Percentiles rank a stretch among this genome's conserved stretches.
phyloP scores from a whole-genome alignment of 768 basidiomycete species.

The Russula griseocarnosa region DNA sequence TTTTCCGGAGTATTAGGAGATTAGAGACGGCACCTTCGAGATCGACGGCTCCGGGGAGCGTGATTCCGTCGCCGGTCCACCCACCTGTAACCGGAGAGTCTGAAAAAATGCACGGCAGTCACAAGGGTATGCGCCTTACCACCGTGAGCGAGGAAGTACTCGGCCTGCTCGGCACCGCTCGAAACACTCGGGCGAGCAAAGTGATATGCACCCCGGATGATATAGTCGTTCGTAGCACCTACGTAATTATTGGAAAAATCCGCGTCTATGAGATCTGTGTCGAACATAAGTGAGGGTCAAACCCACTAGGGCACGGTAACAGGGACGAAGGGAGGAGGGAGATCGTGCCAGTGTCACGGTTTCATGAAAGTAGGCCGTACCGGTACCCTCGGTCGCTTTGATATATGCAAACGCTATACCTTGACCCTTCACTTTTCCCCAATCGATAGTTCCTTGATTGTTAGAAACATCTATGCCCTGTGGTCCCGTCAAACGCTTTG shows the following conservation, averaged over 20 bases:
- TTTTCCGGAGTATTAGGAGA: background rate
- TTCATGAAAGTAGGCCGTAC: background rate
- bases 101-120: background rate
- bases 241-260: background rate
- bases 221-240: slow-evolving; percentile 51
- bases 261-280: background rate
- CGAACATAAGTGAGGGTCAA: too few species aligned
- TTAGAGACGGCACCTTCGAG: background rate
- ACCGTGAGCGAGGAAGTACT: slow-evolving; percentile 50
- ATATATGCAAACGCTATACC: background rate
- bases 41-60: slow-evolving; percentile 5
- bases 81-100: background rate
- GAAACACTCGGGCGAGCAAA: slow-evolving; percentile 54
- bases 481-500: background rate
- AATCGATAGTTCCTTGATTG: background rate
- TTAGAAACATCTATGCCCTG: background rate
- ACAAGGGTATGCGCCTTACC: too few species aligned
- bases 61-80: slow-evolving; percentile 10
- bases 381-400: background rate
- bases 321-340: background rate
- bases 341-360: too few species aligned
- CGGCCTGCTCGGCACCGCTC: slow-evolving; percentile 56
- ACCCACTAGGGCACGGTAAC: background rate
- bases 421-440: background rate
- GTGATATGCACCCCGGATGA: slow-evolving; percentile 60